A percentile compares a stretch with the other conserved stretches of the same genome.
Evolutionary conservation across 768 basidiomycete species (phyloP).

Genomic region (Strobilomyces dryophilus): DNA sequence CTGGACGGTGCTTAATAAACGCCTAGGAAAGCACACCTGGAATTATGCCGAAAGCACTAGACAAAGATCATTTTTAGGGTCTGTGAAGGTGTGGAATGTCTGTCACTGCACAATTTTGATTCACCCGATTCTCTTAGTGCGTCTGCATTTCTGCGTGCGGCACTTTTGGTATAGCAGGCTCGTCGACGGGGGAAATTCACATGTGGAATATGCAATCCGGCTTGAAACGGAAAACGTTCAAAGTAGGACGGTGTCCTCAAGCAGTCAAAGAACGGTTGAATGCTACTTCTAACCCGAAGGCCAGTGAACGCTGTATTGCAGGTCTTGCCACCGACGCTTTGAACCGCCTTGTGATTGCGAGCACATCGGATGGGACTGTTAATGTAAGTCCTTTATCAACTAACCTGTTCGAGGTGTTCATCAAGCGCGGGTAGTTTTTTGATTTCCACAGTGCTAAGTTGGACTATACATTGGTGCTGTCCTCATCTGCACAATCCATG

Average conservation of each 20-base stretch:
- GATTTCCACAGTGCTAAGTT: constrained; percentile 87
- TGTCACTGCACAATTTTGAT: too few relatives aligned
- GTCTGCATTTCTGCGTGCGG: constrained; percentile 93
- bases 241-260: constrained; percentile 58
- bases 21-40: constrained; percentile 71
- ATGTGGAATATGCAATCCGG: constrained; percentile 99
- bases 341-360: constrained; percentile 76
- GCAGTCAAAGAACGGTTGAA: constrained; percentile 46
- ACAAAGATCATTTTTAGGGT: constrained; percentile 50
- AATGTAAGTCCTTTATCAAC: constrained; percentile 53
- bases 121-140: constrained; percentile 40
- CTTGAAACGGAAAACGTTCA: constrained; percentile 72
- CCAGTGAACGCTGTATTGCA: constrained; percentile 58
- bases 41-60: constrained; percentile 48
- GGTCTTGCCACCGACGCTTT: constrained; percentile 85
- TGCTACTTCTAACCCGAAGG: constrained; percentile 36
- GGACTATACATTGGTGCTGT: constrained; percentile 60
- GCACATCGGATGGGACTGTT: constrained; percentile 84
- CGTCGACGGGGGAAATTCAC: constrained; percentile 71
- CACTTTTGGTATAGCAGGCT: constrained; percentile 87
- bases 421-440: constrained; percentile 66
- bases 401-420: not conserved
- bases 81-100: constrained; percentile 57
- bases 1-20: constrained; percentile 84
- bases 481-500: constrained; percentile 68